Conservation (phyloP, 169 alveolate genomes). For the Plasmodium ovale region DNA sequence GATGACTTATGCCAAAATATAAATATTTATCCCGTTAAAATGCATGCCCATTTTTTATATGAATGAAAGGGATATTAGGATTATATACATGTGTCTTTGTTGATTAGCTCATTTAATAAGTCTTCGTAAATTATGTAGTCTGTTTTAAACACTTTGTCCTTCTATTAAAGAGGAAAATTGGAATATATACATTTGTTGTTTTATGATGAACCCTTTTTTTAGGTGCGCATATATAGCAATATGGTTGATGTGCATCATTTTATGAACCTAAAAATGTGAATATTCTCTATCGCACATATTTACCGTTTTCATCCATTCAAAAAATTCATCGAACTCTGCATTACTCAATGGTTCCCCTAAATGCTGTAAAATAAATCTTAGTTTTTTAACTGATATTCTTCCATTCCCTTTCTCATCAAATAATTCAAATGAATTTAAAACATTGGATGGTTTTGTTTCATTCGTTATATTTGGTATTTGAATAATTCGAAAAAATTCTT, state of each 20-base stretch:
- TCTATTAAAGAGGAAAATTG: conserved; percentile 4
- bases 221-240: too few species aligned
- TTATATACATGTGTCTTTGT: conserved; percentile 50
- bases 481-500: conserved; percentile 65
- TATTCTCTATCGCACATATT: not conserved
- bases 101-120: conserved; percentile 53
- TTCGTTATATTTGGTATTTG: conserved; percentile 69
- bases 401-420: conserved; percentile 76
- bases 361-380: conserved; percentile 66
- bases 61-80: not conserved
- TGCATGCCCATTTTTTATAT: not conserved
- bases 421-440: conserved; percentile 66
- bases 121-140: conserved; percentile 67
- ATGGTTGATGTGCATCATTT: too few species aligned
- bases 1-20: too few species aligned
- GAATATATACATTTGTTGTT: too few species aligned
- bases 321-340: conserved; percentile 69
- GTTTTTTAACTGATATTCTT: conserved; percentile 47
- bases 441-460: conserved; percentile 57
- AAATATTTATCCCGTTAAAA: too few species aligned
- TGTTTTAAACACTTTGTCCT: conserved; percentile 55
- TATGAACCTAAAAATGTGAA: not conserved
- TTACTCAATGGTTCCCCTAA: conserved; percentile 72
- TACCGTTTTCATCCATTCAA: conserved; percentile 71
- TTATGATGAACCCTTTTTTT: too few species aligned